Conservation (phyloP, 495 filamentous ascomycete species). For the Jackrogersella minutella region DNA sequence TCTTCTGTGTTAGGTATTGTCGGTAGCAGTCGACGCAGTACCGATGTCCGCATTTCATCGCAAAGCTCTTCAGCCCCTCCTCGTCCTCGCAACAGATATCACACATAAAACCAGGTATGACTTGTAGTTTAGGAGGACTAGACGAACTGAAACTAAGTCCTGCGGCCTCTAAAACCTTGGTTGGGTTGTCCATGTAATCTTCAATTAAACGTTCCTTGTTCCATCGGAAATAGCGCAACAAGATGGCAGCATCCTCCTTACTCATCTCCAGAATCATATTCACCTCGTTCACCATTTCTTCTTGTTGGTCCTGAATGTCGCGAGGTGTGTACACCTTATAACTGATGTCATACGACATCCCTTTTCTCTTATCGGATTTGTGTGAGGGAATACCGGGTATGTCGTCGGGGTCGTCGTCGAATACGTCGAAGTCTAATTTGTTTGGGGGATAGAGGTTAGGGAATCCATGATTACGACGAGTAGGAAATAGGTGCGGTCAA, state of each 20-base stretch:
- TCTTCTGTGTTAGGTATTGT: conserved; percentile 90
- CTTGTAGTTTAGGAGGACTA: conserved; percentile 70
- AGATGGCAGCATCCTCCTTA: conserved; percentile 85
- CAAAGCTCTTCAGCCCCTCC: conserved; percentile 81
- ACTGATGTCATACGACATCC: conserved; percentile 82
- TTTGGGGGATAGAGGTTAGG: background rate
- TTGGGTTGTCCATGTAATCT: conserved; percentile 86
- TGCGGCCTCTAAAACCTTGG: conserved; percentile 81
- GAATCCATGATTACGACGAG: no score
- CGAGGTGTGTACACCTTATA: conserved; percentile 79
- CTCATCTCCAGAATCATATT: conserved; percentile 86
- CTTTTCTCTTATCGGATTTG: conserved; percentile 72
- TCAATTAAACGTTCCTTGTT: conserved; percentile 95
- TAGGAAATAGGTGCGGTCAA: background rate
- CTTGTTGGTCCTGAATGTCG: conserved; percentile 84
- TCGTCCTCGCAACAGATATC: conserved; percentile 97
- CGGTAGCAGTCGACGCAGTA: conserved; percentile 94
- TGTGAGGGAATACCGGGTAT: conserved; percentile 81
- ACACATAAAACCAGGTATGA: conserved; percentile 80
- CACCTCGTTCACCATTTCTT: conserved; percentile 84
- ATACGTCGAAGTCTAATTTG: conserved; percentile 68
- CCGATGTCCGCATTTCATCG: conserved; percentile 95
- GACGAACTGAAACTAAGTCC: conserved; percentile 75
- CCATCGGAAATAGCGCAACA: conserved; percentile 89
- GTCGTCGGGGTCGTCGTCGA: conserved; percentile 72